These are phyloP conservation scores for Acacia pycnantha DNA, from an alignment of 331 rosid species.

Conservation along the genomic window DNA sequence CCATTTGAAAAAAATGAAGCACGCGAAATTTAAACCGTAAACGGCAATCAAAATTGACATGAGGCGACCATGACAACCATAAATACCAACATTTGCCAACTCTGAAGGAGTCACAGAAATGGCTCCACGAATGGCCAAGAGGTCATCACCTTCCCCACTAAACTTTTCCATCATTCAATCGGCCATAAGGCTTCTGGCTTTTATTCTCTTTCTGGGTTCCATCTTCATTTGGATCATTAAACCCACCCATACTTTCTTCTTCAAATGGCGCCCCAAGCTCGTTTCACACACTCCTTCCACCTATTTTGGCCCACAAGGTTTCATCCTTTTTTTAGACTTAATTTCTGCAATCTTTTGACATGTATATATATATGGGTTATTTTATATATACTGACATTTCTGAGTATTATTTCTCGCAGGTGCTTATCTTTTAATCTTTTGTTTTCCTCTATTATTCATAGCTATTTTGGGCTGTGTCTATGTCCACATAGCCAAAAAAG, in stretches of 20 bases:
- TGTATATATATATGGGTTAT: no score
- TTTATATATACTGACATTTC: neutral
- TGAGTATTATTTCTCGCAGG: constrained; percentile 27
- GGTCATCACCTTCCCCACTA: neutral
- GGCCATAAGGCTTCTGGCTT: constrained; percentile 33
- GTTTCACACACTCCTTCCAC: constrained; percentile 14
- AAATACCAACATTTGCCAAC: neutral
- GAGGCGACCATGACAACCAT: no score
- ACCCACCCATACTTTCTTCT: constrained; percentile 45
- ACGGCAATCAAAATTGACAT: no score
- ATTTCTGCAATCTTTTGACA: neutral
- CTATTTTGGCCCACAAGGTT: constrained; percentile 53
- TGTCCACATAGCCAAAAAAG: no score
- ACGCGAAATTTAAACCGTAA: no score
- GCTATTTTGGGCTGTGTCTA: constrained; percentile 53
- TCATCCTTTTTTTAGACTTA: neutral
- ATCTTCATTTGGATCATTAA: constrained; percentile 44
- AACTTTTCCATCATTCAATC: neutral
- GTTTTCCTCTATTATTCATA: constrained; percentile 45
- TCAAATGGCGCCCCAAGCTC: constrained; percentile 34
- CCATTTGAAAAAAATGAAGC: no score
- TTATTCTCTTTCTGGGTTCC: constrained; percentile 38
- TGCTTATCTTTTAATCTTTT: neutral
- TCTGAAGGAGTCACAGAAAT: neutral
- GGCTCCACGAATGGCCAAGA: constrained; percentile 8